A percentile compares a stretch with the other conserved stretches of the same genome.
Evolutionary conservation across 2,329 filamentous ascomycete genomes (phyloP).

Genomic region (Aspergillus neoniger): DNA sequence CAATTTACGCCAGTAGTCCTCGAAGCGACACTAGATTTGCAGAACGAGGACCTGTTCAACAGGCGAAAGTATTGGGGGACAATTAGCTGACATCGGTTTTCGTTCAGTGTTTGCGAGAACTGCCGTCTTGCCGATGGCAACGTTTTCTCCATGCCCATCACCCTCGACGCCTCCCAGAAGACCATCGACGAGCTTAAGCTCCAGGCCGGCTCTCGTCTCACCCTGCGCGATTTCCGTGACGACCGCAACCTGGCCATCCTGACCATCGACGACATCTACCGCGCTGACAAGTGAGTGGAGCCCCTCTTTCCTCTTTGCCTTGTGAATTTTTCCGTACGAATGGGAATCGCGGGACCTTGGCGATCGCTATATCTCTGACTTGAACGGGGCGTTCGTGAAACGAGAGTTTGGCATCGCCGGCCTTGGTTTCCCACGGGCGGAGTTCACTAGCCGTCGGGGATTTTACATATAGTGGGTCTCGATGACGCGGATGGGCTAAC

Average conservation of each 20-base stretch:
- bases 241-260: constrained; percentile 95
- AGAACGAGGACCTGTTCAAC: background rate
- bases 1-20: constrained; percentile 5
- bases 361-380: constrained; percentile 5
- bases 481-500: constrained; percentile 32
- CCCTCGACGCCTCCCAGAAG: constrained; percentile 77
- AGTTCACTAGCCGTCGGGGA: constrained; percentile 1
- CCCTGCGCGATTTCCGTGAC: constrained; percentile 92
- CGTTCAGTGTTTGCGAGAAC: constrained; percentile 75
- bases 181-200: constrained; percentile 74
- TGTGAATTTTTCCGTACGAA: background rate
- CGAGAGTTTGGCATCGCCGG: constrained; percentile 1
- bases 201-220: constrained; percentile 78
- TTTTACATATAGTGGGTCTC: constrained; percentile 22
- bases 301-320: background rate
- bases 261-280: constrained; percentile 93
- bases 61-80: background rate
- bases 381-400: background rate
- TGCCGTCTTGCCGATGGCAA: constrained; percentile 83
- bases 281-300: constrained; percentile 79
- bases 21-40: constrained; percentile 7
- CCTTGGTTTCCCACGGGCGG: constrained; percentile 1
- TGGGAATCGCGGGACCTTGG: constrained; percentile 1
- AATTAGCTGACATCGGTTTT: constrained; percentile 17
- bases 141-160: constrained; percentile 97